Evolutionary conservation across 2,329 filamentous ascomycete genomes (phyloP).

Genomic region (Fusarium staphyleae): DNA sequence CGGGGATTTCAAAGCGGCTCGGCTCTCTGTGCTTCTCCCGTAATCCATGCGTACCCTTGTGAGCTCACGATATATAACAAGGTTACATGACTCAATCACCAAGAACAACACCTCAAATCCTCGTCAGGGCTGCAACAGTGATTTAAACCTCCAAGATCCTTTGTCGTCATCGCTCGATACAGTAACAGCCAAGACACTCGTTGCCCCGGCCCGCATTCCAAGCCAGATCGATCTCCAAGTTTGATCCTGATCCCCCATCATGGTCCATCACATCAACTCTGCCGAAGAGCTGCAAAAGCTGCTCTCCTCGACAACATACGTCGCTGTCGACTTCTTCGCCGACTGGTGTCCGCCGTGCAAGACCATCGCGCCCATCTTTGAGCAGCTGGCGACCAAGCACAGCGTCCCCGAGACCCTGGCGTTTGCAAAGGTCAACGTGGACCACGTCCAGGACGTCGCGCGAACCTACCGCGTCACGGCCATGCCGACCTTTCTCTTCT

Average conservation of each 20-base stretch:
- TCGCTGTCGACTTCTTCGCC: constrained; percentile 58
- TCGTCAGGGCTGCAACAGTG: background rate
- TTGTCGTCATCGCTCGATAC: too few relatives aligned
- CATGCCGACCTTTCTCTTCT: constrained; percentile 93
- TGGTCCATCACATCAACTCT: constrained; percentile 44
- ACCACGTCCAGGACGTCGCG: constrained; percentile 77
- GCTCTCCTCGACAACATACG: constrained; percentile 50
- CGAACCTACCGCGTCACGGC: constrained; percentile 80
- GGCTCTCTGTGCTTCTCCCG: constrained; percentile 31
- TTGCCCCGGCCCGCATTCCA: background rate
- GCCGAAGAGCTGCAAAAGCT: constrained; percentile 48
- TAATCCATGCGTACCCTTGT: constrained; percentile 25
- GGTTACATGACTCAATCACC: background rate
- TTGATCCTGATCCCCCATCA: too few relatives aligned
- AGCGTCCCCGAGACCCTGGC: constrained; percentile 59
- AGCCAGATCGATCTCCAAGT: too few relatives aligned
- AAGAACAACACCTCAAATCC: background rate
- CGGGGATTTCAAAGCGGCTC: constrained; percentile 34
- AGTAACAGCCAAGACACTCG: background rate
- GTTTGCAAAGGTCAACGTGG: constrained; percentile 93
- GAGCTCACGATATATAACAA: constrained; percentile 18
- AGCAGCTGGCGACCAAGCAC: constrained; percentile 42
- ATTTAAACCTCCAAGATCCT: too few relatives aligned
- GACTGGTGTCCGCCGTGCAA: constrained; percentile 61
- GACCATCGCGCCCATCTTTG: constrained; percentile 55